Evolutionary conservation across 495 filamentous ascomycete genomes (phyloP), one percentile per base, ranked within the genome.

Genomic region (Aspergillus cristatus): DNA sequence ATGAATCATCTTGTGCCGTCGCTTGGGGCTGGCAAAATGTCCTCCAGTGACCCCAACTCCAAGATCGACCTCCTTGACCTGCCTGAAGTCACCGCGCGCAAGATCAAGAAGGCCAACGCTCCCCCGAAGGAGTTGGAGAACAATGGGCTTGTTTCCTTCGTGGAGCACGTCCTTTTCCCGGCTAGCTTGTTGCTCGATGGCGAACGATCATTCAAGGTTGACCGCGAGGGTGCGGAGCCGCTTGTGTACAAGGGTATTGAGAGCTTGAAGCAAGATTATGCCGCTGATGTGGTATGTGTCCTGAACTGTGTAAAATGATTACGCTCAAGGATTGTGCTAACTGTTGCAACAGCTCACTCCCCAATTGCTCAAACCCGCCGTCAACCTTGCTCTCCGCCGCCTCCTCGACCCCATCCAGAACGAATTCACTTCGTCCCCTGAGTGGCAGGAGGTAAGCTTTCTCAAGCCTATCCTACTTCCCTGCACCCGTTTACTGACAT

Each of bases 1-100:
- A 83, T 93, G 74, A 91, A 88, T 53, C 71, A 82, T 3, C 89
- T 94, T 82, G 80, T 94, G 7, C 81, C 86, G 0, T 87, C 87
- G 12, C 60, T 94, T 2, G 68, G 68, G 20, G 82, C 82, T 17
- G 87, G 82, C 13, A 90, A 90, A 65, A 86, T 79, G 76, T 70
- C 63, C 37, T 62, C 69, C 12, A 70, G 65, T 46, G 69, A 71
- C 41, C 6, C 14, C 38, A 37, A 48, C 18, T 38, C 74, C 34
- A 94, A 94, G 65, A 90, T 94, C 43, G 87, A 93, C 53, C 62
- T 94, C 5, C 68, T 94, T 6, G 87, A 94, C 45, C 34, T 68
- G 0, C 60, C 80, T 1, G 84, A 86, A 1, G 54, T 67, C 6
- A 75, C 90, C 1, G 59, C 63, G 40, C 78, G 73, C 58, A 93